phyloP scores from a whole-genome alignment of 805 yeast species.

The Maudiozyma barnettii region DNA sequence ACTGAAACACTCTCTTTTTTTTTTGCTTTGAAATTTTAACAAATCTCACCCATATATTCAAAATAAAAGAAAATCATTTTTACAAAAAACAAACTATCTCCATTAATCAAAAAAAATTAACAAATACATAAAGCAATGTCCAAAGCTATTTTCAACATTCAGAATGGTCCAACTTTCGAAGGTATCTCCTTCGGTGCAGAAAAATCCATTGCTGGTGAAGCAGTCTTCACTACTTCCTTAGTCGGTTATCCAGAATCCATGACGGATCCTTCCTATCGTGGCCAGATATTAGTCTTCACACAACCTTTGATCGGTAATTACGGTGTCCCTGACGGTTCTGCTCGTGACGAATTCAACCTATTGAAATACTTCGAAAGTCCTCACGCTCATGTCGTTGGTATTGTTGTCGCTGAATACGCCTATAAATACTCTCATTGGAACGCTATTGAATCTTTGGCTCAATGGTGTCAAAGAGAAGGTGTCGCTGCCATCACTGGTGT shows the following conservation, averaged over 20 bases:
- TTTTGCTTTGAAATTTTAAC: background rate
- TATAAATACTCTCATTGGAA: constrained; percentile 98
- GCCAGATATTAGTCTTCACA: constrained; percentile 93
- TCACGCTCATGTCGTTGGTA: constrained; percentile 85
- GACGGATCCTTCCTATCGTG: constrained; percentile 97
- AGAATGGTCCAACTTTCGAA: constrained; percentile 86
- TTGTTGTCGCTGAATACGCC: constrained; percentile 93
- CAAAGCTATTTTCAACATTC: constrained; percentile 85
- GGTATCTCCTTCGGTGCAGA: constrained; percentile 96
- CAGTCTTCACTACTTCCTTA: constrained; percentile 93
- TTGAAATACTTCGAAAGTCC: constrained; percentile 90
- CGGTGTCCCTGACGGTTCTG: constrained; percentile 86
- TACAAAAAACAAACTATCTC: constrained; percentile 1
- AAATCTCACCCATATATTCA: background rate
- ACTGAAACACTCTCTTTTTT: constrained; percentile 15
- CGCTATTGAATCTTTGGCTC: constrained; percentile 89
- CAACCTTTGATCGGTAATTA: constrained; percentile 97
- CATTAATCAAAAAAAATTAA: background rate
- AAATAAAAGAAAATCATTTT: constrained; percentile 8
- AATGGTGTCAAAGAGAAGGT: constrained; percentile 95
- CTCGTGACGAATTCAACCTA: constrained; percentile 73
- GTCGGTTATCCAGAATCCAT: constrained; percentile 98
- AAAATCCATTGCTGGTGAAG: constrained; percentile 89
- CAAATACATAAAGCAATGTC: constrained; percentile 18
- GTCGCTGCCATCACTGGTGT: constrained; percentile 96